phyloP scores from a whole-genome alignment of 768 basidiomycete species.

The Mycena filopes region DNA sequence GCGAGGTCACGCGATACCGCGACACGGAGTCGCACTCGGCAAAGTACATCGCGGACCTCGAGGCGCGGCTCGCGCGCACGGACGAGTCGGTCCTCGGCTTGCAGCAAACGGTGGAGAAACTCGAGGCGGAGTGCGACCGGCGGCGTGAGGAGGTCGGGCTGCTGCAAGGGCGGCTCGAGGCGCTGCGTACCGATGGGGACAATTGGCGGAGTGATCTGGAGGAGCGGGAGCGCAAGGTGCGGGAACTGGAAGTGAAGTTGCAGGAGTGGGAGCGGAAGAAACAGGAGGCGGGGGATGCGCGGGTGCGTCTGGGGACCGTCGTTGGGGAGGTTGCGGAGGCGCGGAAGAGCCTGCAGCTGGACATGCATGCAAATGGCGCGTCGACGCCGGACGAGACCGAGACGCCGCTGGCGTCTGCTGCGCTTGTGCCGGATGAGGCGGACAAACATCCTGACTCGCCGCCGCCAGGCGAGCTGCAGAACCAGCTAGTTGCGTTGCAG shows the following conservation, averaged over 20 bases:
- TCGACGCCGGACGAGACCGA: conserved; percentile 17
- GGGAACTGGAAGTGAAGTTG: conserved; percentile 82
- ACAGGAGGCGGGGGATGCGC: conserved; percentile 72
- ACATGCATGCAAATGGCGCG: conserved; percentile 37
- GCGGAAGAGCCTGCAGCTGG: conserved; percentile 70
- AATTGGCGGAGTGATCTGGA: conserved; percentile 89
- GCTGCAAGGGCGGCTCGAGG: conserved; percentile 77
- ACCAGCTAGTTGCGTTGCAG: conserved; percentile 79
- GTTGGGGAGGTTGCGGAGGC: conserved; percentile 79
- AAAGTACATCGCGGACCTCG: conserved; percentile 88
- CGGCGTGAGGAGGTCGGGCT: conserved; percentile 76
- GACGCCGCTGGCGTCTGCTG: conserved; percentile 27
- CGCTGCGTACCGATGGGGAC: conserved; percentile 77
- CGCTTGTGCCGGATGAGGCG: conserved; percentile 24
- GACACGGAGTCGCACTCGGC: conserved; percentile 78
- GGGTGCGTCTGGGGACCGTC: conserved; percentile 72
- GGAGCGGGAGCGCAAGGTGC: conserved; percentile 79
- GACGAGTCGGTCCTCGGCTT: conserved; percentile 81
- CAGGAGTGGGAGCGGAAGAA: conserved; percentile 80
- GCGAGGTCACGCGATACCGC: conserved; percentile 82
- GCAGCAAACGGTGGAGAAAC: conserved; percentile 74
- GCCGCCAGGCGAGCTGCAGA: conserved; percentile 47
- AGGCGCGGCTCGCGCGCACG: conserved; percentile 79
- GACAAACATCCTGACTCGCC: conserved; percentile 22
- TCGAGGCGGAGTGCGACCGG: conserved; percentile 82